Evolutionary conservation across 306 rosid species (phyloP), one percentile per base, ranked within the genome.

Genomic region (Begonia loranthoides): DNA sequence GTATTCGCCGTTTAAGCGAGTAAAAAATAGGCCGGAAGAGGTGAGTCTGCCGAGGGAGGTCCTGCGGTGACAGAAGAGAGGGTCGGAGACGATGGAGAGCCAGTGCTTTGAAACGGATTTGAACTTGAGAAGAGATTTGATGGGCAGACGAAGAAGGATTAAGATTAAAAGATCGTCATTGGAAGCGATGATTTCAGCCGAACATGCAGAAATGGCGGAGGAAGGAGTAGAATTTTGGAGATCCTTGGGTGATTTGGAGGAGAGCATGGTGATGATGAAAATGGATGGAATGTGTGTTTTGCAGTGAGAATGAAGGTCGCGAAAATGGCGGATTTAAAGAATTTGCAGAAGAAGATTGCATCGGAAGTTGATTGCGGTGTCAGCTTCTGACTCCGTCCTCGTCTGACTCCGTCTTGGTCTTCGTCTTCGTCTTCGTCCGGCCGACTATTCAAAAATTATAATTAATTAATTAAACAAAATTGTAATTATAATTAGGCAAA

Each of bases 61-160:
- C 33, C 65, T 51, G 41, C 51, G 61, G 47, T 41, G 61, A 14
- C 52, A 62, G 59, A 62, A 44, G 13, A 13, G 16, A 21, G 62
- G 53, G 28, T 40, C 33, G 49, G 70, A 58, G 38, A 70, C 64
- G 15, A 70, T 50, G 9, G 74, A 58, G 16, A 70, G 66, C 70
- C 74, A 70, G 15, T 52, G 63, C 16, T 55, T 70, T 47, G 59
- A 70, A 14, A 64, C 62, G 12, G 62, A 67, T 60, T 67, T 60
- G 58, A 67, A 70, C 33, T 9, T 12, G 38, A 60, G 43, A 39
- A 67, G 53, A 22, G 49, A 60, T 50, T 60, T 49, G 14, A 52
- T 45, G 58, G 72, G 62, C 36, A 64, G 33, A 8, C 62, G 74
- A 11, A 63, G 45, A 40, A 69, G 65, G 49, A 59, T 40, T 15